Conservation (phyloP, 768 basidiomycete species). For the Xerocomellus intermedius region DNA sequence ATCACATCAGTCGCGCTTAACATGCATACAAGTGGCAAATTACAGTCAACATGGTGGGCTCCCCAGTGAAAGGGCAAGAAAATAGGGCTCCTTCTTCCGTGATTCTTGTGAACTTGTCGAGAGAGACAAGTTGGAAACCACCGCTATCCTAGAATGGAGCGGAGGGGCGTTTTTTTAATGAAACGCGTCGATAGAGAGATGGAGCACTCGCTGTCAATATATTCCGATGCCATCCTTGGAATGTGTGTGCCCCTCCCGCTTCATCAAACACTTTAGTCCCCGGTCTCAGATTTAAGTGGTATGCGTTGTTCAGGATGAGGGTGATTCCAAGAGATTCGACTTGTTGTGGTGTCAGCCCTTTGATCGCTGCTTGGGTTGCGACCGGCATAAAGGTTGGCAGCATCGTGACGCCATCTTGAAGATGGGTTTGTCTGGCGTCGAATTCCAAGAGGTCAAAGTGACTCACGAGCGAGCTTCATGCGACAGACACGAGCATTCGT, state of each 20-base stretch:
- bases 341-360: constrained; percentile 85
- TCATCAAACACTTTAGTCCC: constrained; percentile 70
- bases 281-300: constrained; percentile 85
- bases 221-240: constrained; percentile 87
- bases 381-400: constrained; percentile 94
- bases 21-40: constrained; percentile 19
- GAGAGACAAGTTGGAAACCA: constrained; percentile 84
- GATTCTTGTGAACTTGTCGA: constrained; percentile 81
- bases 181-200: not conserved
- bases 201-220: constrained; percentile 65
- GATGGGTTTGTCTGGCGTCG: not conserved
- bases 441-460: not conserved
- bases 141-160: constrained; percentile 66
- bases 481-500: constrained; percentile 82
- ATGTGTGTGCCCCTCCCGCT: constrained; percentile 84
- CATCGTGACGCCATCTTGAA: constrained; percentile 73
- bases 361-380: constrained; percentile 89
- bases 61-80: constrained; percentile 79
- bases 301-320: constrained; percentile 87
- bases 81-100: constrained; percentile 90
- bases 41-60: constrained; percentile 87
- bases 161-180: not conserved
- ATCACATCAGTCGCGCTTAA: constrained; percentile 3
- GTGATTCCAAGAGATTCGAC: constrained; percentile 79
- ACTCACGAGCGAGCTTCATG: constrained; percentile 78